These are phyloP conservation scores for Aristolochia californica DNA, from an alignment of 164 flowering plant genomes.

Conservation along the genomic window DNA sequence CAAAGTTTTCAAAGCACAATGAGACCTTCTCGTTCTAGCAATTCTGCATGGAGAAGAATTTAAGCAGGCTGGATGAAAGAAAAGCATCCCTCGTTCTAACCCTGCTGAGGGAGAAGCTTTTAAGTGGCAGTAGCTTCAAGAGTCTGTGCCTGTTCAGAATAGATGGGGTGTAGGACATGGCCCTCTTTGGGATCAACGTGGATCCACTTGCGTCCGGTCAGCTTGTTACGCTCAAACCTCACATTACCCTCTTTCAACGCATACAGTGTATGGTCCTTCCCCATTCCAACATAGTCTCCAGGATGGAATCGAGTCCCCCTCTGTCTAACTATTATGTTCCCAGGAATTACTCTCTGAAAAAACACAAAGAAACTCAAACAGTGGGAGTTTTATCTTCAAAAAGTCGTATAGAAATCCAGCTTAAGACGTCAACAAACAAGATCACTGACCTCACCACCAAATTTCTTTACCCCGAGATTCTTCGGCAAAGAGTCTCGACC, in stretches of 20 bases:
- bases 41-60: too few species aligned
- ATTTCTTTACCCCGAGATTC: conserved; percentile 87
- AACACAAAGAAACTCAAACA: neutral
- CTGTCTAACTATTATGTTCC: conserved; percentile 90
- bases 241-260: conserved; percentile 86
- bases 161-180: conserved; percentile 66
- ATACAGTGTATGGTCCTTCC: conserved; percentile 85
- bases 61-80: too few species aligned
- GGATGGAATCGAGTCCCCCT: conserved; percentile 95
- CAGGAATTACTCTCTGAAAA: conserved; percentile 79
- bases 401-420: too few species aligned
- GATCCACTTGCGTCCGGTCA: conserved; percentile 80
- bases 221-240: conserved; percentile 64
- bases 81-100: too few species aligned
- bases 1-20: too few species aligned
- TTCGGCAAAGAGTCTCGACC: conserved; percentile 93
- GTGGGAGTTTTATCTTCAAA: too few species aligned
- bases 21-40: too few species aligned
- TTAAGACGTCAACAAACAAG: too few species aligned
- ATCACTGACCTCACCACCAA: conserved; percentile 75
- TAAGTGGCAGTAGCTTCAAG: conserved; percentile 5
- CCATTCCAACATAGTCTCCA: conserved; percentile 86
- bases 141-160: conserved; percentile 23
- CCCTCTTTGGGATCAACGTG: conserved; percentile 87
- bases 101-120: too few species aligned